Conservation (phyloP, 2,329 filamentous ascomycete genomes). For the Scopulariopsis brevicaulis region DNA sequence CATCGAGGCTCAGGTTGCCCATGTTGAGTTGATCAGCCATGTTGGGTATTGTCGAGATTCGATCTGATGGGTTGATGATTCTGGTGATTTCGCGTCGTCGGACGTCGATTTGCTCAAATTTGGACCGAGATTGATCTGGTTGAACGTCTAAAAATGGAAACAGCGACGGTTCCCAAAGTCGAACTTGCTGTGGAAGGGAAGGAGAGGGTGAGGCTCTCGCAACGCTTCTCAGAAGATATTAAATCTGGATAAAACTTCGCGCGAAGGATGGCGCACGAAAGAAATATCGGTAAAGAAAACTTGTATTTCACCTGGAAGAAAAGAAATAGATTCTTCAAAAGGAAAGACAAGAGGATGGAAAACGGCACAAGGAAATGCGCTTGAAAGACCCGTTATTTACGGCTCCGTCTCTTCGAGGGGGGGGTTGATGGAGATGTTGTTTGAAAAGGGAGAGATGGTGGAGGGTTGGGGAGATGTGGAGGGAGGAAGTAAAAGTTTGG, state of each 20-base stretch:
- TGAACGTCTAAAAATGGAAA: neutral
- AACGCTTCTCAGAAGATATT: constrained; percentile 12
- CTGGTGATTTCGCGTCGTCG: neutral
- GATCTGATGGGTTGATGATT: constrained; percentile 8
- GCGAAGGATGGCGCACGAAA: neutral
- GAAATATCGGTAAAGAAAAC: constrained; percentile 7
- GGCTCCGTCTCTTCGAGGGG: neutral
- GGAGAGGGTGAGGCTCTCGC: constrained; percentile 3
- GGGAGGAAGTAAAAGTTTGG: constrained; percentile 1
- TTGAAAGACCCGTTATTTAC: neutral
- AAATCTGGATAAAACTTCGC: constrained; percentile 8
- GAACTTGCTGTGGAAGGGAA: neutral
- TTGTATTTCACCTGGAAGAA: constrained; percentile 19
- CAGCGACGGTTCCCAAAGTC: constrained; percentile 6
- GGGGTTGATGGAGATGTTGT: constrained; percentile 2
- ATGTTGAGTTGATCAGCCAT: constrained; percentile 85
- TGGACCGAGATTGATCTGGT: constrained; percentile 3
- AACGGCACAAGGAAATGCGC: constrained; percentile 8
- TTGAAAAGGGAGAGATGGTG: constrained; percentile 19
- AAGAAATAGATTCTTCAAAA: constrained; percentile 33
- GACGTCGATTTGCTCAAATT: constrained; percentile 9
- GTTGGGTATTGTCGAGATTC: constrained; percentile 20
- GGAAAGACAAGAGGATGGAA: constrained; percentile 27
- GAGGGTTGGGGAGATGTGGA: constrained; percentile 9
- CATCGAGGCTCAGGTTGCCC: constrained; percentile 56